phyloP scores from a whole-genome alignment of 2,329 filamentous ascomycete species.

The Magnaporthales sp. region DNA sequence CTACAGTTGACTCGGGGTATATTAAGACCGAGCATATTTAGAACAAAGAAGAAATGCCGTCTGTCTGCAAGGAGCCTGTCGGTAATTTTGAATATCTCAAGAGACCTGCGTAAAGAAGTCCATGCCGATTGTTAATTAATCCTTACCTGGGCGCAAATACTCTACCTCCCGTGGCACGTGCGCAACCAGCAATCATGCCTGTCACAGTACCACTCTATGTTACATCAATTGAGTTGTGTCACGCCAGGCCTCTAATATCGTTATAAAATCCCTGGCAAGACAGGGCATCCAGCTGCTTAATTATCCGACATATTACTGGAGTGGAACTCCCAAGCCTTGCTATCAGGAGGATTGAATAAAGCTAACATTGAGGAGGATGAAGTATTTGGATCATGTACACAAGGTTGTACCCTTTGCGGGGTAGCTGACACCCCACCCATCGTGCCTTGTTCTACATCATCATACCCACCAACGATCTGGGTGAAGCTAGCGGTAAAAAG shows the following conservation, averaged over 20 bases:
- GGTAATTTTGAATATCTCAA: background rate
- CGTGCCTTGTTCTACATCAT: background rate
- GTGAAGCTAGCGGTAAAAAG: background rate
- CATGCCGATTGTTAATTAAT: too few relatives aligned
- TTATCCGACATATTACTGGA: background rate
- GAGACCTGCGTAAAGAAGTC: too few relatives aligned
- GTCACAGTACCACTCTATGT: background rate
- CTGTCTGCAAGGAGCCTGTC: background rate
- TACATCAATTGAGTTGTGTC: background rate
- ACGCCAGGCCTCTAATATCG: background rate
- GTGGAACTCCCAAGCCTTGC: background rate
- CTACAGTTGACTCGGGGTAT: background rate
- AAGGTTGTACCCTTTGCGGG: background rate
- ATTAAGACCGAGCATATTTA: background rate
- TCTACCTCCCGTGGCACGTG: background rate
- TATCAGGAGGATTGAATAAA: background rate
- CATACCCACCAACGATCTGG: background rate
- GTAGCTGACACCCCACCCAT: background rate
- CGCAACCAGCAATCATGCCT: background rate
- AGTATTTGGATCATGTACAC: background rate
- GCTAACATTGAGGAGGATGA: background rate
- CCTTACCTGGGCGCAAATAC: too few relatives aligned
- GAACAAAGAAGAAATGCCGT: background rate
- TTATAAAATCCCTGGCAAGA: background rate
- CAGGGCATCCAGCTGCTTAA: background rate